Conservation (phyloP, 2,329 filamentous ascomycete genomes). For the Emergomyces pasteurianus region DNA sequence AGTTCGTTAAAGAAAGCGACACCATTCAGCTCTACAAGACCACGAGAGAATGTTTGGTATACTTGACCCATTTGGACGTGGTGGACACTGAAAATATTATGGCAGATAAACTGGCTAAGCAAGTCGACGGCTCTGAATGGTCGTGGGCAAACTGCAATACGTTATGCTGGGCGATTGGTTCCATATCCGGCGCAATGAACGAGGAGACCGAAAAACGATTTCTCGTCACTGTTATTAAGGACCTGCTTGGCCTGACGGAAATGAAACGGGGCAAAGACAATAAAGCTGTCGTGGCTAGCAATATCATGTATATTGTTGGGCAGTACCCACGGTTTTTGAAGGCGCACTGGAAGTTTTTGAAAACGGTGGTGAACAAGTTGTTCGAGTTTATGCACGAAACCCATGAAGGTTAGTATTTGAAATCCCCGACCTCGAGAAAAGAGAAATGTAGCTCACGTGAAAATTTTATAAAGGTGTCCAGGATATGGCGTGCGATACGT, state of each 20-base stretch:
- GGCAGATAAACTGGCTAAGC: slow-evolving; percentile 92
- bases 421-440: neutral
- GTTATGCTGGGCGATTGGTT: slow-evolving; percentile 97
- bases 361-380: slow-evolving; percentile 98
- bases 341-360: slow-evolving; percentile 98
- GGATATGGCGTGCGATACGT: slow-evolving; percentile 99
- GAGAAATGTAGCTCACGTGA: slow-evolving; percentile 8
- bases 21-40: slow-evolving; percentile 99
- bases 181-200: slow-evolving; percentile 97
- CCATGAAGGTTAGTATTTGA: slow-evolving; percentile 59
- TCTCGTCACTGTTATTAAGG: slow-evolving; percentile 96
- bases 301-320: slow-evolving; percentile 99
- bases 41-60: slow-evolving; percentile 91
- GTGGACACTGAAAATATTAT: slow-evolving; percentile 97
- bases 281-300: slow-evolving; percentile 96
- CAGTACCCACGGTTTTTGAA: slow-evolving; percentile 98
- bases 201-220: slow-evolving; percentile 99
- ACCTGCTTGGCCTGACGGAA: slow-evolving; percentile 88
- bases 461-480: slow-evolving; percentile 62
- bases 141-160: slow-evolving; percentile 99
- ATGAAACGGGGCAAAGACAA: slow-evolving; percentile 99
- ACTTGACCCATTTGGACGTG: slow-evolving; percentile 93
- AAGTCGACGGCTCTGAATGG: slow-evolving; percentile 94
- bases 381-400: slow-evolving; percentile 99
- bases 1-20: slow-evolving; percentile 98